Evolutionary conservation across 805 yeast genomes (phyloP), one percentile per base, ranked within the genome.

Genomic region (Barnettozyma wickerhamii): DNA sequence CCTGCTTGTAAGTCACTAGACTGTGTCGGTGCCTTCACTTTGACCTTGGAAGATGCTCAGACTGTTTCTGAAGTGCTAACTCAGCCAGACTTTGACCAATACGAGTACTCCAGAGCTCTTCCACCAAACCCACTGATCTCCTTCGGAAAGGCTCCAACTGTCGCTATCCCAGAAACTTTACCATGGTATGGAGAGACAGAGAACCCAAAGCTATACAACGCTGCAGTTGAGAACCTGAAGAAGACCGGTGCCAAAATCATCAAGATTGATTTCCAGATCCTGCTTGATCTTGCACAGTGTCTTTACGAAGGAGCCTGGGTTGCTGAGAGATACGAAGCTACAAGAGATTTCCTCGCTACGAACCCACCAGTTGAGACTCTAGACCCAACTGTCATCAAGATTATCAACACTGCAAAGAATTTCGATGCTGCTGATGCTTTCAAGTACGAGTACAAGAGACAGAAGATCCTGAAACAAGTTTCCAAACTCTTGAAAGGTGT

Each of bases 291-390:
- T 42, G 99, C 98, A 14, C 77, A 77, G 52, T 85, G 93, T 57
- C 72, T 91, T 28, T 91, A 91, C 60, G 97, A 91, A 58, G 99
- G 99, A 43, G 85, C 98, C n/a, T 91, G 99, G 99, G 98, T 91
- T 10, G 87, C 95, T 19, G 99, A 91, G 67, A 77, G 99, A 52
- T 89, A 79, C 65, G 79, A 87, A 47, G 96, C 96, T 19, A 76
- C 80, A 28, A 75, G 77, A 51, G 86, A 83, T 31, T 84, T 84
- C 51, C 71, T 86, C 42, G 76, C 76, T 21, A 70, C 84, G 7
- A 74, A 79, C 55, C 89, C 93, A 15, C 87, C 93, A 24, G 69
- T 61, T 32, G 71, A 74, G 26, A 73, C 83, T 36, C 67, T 91
- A 52, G 96, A 91, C 61, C 95, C 96, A 37, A 85, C 88, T 6